Evolutionary conservation across 495 filamentous ascomycete genomes (phyloP).

Genomic region (Podospora fimiseda): DNA sequence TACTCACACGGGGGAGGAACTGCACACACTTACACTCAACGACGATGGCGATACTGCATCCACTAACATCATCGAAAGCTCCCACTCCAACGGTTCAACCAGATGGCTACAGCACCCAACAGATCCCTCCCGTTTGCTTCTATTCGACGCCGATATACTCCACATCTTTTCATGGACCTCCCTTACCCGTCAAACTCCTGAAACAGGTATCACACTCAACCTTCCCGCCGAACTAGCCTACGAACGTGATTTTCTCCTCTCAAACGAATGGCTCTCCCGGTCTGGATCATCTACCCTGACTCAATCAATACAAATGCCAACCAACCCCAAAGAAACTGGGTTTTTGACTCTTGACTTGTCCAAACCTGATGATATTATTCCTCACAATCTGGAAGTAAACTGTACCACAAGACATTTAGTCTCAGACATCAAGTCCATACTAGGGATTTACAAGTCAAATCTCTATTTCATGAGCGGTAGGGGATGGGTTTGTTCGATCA

Average conservation of each 20-base stretch:
- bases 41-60: not conserved
- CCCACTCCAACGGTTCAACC: not conserved
- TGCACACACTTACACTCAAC: not conserved
- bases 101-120: conserved; percentile 15
- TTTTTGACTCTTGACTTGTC: conserved; percentile 14
- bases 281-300: conserved; percentile 1
- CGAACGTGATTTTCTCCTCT: not conserved
- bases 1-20: conserved; percentile 8
- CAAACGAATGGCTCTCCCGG: conserved; percentile 13
- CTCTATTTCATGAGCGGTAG: conserved; percentile 16
- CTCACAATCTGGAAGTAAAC: not conserved
- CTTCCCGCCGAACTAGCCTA: conserved; percentile 5
- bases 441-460: conserved; percentile 11
- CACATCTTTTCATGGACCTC: conserved; percentile 13
- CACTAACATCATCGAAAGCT: not conserved
- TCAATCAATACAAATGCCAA: conserved; percentile 3
- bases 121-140: conserved; percentile 4
- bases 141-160: conserved; percentile 3
- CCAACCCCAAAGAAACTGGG: conserved; percentile 2
- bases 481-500: conserved; percentile 20
- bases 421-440: conserved; percentile 2
- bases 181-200: conserved; percentile 3
- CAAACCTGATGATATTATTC: not conserved
- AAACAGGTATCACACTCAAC: conserved; percentile 1
- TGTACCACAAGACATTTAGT: conserved; percentile 2